Conservation (phyloP, 495 filamentous ascomycete species). For the Aspergillus mulundensis region DNA sequence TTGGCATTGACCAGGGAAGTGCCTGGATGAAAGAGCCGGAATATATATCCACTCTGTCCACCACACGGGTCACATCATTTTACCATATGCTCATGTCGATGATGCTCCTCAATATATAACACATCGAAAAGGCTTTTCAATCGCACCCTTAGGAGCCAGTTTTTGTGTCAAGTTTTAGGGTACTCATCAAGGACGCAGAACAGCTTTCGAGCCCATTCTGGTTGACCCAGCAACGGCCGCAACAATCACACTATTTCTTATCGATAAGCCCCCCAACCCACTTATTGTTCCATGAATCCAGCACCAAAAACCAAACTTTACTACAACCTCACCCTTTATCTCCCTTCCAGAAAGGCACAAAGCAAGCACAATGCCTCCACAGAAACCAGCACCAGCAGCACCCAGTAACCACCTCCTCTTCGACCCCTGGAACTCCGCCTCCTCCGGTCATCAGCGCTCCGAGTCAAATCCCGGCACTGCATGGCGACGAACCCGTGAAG, state of each 20-base stretch:
- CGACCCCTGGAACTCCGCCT: conserved; percentile 78
- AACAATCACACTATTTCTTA: not conserved
- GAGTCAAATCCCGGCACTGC: conserved; percentile 55
- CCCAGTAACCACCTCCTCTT: conserved; percentile 49
- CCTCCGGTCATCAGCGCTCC: conserved; percentile 76
- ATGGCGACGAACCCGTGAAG: conserved; percentile 65
- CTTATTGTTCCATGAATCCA: not conserved
- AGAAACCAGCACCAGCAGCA: not conserved
- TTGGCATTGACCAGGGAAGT: too few species aligned
- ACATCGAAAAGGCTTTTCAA: too few species aligned
- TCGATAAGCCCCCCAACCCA: not conserved
- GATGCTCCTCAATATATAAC: too few species aligned
- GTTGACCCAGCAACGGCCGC: not conserved
- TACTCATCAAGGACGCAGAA: too few species aligned
- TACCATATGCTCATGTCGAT: too few species aligned
- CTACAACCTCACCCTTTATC: not conserved
- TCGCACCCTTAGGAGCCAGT: too few species aligned
- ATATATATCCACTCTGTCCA: too few species aligned
- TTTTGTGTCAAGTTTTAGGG: too few species aligned
- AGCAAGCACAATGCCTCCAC: conserved; percentile 3
- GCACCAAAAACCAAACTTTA: not conserved
- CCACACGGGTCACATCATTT: too few species aligned
- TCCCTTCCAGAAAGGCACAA: not conserved
- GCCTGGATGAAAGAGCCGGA: too few species aligned
- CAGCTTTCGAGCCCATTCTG: too few species aligned